Evolutionary conservation across 352 stramenopile genomes (phyloP).

Genomic region (Ophiocytium majus): DNA sequence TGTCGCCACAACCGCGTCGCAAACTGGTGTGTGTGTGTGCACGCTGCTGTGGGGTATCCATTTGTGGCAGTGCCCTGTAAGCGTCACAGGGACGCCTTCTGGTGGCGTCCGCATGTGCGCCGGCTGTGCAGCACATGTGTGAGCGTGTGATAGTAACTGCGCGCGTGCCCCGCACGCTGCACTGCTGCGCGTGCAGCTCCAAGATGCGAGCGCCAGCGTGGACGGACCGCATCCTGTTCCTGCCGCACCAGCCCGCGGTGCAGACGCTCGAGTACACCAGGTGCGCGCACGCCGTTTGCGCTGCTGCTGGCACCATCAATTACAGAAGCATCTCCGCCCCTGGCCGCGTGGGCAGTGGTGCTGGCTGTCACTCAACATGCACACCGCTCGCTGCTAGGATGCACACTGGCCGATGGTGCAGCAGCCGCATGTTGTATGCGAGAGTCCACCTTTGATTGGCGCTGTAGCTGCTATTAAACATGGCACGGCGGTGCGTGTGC

Average conservation of each 20-base stretch:
- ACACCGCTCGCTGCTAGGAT: background rate
- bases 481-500: background rate
- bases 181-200: conserved; percentile 3
- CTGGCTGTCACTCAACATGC: background rate
- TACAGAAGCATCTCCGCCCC: background rate
- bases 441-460: background rate
- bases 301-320: background rate
- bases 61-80: too few relatives aligned
- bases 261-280: conserved; percentile 31
- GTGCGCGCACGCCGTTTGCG: background rate
- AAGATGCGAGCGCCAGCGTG: conserved; percentile 85
- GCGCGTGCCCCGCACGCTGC: too few relatives aligned
- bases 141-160: too few relatives aligned
- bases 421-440: background rate
- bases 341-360: background rate
- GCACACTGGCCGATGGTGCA: background rate
- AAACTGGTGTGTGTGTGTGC: too few relatives aligned
- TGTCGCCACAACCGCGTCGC: too few relatives aligned
- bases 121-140: too few relatives aligned
- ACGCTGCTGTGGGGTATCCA: too few relatives aligned
- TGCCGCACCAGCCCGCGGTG: conserved; percentile 30
- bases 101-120: too few relatives aligned
- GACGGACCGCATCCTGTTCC: conserved; percentile 79
- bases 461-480: too few relatives aligned
- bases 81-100: too few relatives aligned